Evolutionary conservation across 2,329 filamentous ascomycete species (phyloP).

Genomic region (Pseudogymnoascus verrucosus): DNA sequence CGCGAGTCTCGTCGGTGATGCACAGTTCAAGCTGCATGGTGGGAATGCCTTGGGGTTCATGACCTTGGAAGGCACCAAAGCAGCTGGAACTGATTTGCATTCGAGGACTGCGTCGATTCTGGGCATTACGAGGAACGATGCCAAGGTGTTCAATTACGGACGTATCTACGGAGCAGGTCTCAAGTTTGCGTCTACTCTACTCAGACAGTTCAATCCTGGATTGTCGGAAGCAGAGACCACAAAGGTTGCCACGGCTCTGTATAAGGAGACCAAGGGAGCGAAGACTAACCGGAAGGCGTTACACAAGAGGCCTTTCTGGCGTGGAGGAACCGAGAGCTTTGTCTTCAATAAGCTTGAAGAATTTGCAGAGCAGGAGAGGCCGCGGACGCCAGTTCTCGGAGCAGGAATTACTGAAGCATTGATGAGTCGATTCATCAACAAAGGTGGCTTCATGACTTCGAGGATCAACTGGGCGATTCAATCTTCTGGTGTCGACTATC

Average conservation of each 20-base stretch:
- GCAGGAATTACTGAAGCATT: conserved; percentile 95
- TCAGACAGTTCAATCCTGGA: conserved; percentile 86
- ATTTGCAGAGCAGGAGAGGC: conserved; percentile 89
- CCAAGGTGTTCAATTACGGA: conserved; percentile 98
- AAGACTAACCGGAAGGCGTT: conserved; percentile 71
- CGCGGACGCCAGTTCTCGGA: conserved; percentile 83
- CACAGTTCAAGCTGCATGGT: conserved; percentile 88
- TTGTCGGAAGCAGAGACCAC: conserved; percentile 73
- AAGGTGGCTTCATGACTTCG: conserved; percentile 87
- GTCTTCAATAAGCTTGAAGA: conserved; percentile 98
- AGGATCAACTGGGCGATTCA: conserved; percentile 99
- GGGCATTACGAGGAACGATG: conserved; percentile 88
- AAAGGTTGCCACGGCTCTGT: conserved; percentile 69
- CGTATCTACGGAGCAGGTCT: conserved; percentile 97
- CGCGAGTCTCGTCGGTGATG: conserved; percentile 87
- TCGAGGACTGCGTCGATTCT: conserved; percentile 87
- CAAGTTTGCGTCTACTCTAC: conserved; percentile 81
- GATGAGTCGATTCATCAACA: conserved; percentile 78
- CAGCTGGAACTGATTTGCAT: conserved; percentile 87
- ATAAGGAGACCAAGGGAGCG: conserved; percentile 81
- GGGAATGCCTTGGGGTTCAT: conserved; percentile 98
- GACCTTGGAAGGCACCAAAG: conserved; percentile 94
- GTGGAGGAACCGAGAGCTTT: conserved; percentile 91
- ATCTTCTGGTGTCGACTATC: conserved; percentile 92
- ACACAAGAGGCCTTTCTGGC: conserved; percentile 76